phyloP scores from a whole-genome alignment of 2,329 filamentous ascomycete species.

The Annulohypoxylon truncatum region DNA sequence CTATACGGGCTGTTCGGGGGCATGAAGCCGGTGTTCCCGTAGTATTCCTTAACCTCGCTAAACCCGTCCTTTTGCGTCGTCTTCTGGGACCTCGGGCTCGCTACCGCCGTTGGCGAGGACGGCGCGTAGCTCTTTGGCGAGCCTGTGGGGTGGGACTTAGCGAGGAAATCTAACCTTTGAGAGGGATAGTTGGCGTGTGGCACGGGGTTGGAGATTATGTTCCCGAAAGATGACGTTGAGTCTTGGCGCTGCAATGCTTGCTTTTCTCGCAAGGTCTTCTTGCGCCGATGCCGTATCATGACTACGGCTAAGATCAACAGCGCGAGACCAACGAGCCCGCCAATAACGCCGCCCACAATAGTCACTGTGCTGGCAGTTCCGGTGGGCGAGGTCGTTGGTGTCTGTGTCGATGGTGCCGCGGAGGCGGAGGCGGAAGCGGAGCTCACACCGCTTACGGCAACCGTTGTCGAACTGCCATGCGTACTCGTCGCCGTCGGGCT shows the following conservation, averaged over 20 bases:
- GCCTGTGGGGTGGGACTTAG: conserved; percentile 39
- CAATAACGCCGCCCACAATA: conserved; percentile 47
- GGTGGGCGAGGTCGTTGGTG: conserved; percentile 25
- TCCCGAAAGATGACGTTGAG: conserved; percentile 44
- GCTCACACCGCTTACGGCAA: conserved; percentile 26
- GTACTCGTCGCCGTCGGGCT: not conserved
- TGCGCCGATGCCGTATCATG: conserved; percentile 39
- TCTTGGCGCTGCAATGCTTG: conserved; percentile 27
- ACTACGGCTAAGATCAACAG: conserved; percentile 34
- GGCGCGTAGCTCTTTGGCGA: conserved; percentile 40
- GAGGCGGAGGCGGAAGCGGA: conserved; percentile 25
- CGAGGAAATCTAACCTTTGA: conserved; percentile 46
- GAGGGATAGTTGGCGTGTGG: conserved; percentile 45
- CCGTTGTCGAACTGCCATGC: conserved; percentile 22
- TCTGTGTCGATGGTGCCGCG: conserved; percentile 28
- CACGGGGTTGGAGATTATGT: conserved; percentile 48
- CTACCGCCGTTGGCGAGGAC: conserved; percentile 38
- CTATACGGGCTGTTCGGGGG: conserved; percentile 44
- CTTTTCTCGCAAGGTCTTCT: conserved; percentile 18
- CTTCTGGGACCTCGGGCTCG: conserved; percentile 29
- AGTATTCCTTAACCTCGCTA: not conserved
- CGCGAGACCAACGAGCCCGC: conserved; percentile 41
- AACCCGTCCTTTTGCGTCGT: conserved; percentile 2
- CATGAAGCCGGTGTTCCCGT: conserved; percentile 27
- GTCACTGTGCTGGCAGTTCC: conserved; percentile 47